Evolutionary conservation across 2,329 filamentous ascomycete species (phyloP).

Genomic region (Volutella citrinella): DNA sequence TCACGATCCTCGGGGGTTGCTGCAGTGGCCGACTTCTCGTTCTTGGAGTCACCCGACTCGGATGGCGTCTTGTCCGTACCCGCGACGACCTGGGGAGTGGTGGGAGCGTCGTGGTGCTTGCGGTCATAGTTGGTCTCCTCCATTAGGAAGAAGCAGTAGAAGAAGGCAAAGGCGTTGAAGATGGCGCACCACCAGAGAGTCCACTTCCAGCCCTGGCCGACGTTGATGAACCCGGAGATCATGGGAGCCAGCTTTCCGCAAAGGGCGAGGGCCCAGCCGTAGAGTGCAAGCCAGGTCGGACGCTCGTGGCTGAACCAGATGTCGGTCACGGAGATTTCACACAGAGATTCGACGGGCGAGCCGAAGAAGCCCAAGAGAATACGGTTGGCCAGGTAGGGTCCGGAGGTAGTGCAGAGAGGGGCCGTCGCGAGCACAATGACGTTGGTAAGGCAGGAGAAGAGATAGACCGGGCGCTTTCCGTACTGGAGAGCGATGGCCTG

Average conservation of each 20-base stretch:
- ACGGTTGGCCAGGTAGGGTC: constrained; percentile 24
- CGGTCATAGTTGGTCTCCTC: constrained; percentile 50
- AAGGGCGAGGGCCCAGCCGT: constrained; percentile 25
- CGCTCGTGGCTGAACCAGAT: constrained; percentile 28
- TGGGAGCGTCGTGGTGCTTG: constrained; percentile 4
- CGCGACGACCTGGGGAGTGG: neutral
- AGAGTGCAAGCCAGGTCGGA: constrained; percentile 24
- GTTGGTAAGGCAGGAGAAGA: constrained; percentile 23
- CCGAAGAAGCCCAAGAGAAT: constrained; percentile 28
- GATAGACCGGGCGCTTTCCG: constrained; percentile 29
- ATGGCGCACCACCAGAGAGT: constrained; percentile 32
- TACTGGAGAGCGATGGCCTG: constrained; percentile 30
- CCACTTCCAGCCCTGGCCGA: constrained; percentile 28
- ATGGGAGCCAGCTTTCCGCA: constrained; percentile 31
- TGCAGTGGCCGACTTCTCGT: no score
- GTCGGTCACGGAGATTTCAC: constrained; percentile 27
- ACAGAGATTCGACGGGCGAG: constrained; percentile 27
- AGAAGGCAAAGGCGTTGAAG: constrained; percentile 24
- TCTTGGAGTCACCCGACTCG: no score
- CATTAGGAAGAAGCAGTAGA: constrained; percentile 47
- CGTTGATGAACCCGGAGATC: constrained; percentile 32
- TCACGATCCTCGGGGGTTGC: constrained; percentile 16
- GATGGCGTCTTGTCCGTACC: neutral
- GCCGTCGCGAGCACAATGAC: constrained; percentile 26
- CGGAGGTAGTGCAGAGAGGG: constrained; percentile 21